Evolutionary conservation across 169 alveolate species (phyloP).

Genomic region (Plasmodium berghei): DNA sequence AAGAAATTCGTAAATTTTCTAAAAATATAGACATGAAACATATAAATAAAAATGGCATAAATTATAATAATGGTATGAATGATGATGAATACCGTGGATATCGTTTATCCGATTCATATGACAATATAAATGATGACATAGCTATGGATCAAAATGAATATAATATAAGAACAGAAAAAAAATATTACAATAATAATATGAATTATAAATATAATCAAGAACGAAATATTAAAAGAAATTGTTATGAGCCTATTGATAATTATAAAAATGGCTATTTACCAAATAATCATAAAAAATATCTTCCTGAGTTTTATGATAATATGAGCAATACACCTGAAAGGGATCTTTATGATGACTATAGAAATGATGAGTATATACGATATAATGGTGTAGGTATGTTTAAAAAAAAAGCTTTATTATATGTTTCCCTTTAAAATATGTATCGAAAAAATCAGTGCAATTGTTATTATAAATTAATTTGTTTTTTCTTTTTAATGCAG

Average conservation of each 20-base stretch:
- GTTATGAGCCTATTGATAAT: constrained; percentile 32
- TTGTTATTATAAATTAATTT: background rate
- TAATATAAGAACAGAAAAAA: constrained; percentile 22
- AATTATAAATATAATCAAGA: constrained; percentile 31
- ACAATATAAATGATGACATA: constrained; percentile 26
- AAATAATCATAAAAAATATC: constrained; percentile 11
- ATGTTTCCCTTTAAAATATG: background rate
- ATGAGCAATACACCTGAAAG: constrained; percentile 15
- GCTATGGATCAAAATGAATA: constrained; percentile 27
- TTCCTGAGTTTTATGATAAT: constrained; percentile 23
- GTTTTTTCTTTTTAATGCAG: constrained; percentile 8
- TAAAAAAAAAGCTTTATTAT: background rate
- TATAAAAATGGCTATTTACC: constrained; percentile 4
- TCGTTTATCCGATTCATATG: constrained; percentile 34
- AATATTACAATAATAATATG: constrained; percentile 15
- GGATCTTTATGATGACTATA: constrained; percentile 15
- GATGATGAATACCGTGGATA: constrained; percentile 33
- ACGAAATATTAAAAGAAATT: constrained; percentile 33
- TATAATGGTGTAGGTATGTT: constrained; percentile 14
- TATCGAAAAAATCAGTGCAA: background rate
- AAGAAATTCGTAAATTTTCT: constrained; percentile 14
- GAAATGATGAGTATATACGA: constrained; percentile 12
- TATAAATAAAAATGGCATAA: constrained; percentile 10
- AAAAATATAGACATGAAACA: constrained; percentile 32
- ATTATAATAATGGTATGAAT: constrained; percentile 25